Evolutionary conservation across 75 land plant species (phyloP), one percentile per base, ranked within the genome.

Genomic region (Gnetum montanum): DNA sequence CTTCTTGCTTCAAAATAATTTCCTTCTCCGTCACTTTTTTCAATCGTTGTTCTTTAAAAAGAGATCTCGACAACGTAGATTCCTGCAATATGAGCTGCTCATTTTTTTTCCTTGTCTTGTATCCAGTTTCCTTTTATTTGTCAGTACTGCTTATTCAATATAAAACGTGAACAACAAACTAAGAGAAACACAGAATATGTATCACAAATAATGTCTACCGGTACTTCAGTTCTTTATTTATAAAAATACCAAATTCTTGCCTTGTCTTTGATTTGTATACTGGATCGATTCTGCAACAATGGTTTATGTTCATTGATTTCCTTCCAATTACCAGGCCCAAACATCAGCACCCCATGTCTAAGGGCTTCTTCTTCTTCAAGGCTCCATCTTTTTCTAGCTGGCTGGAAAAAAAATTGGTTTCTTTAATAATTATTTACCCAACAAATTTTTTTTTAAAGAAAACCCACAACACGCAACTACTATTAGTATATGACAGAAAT

Each of bases 261-360:
- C 50, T 48, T 48, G n/a, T 48, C 50, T 48, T 48, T 48, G 50
- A 48, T 48, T 48, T 48, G 50, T 16, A 48, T 30, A 16, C 29
- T 25, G 27, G 50, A 48, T 48, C 8, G 25, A 30, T 25, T 48
- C 29, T 30, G 25, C 13, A 48, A 48, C 29, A 48, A 26, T 26
- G 50, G 50, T 26, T 48, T 30, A 26, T 25, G 25, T 25, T 48
- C 50, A 12, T 48, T 48, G 4, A 48, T 93, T 58, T 77, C 86
- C 54, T 85, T 88, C 48, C 70, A 73, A 26, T 61, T 37, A 20
- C 70, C 71, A 31, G 71, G 59, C 24, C 75, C 73, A 66, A 61
- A 62, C 43, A 51, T 73, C 19, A 65, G 68, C 26, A 73, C 24
- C 48, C 65, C 71, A 35, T 46, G 35, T 25, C 23, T n/a, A 4